phyloP scores from a whole-genome alignment of 2,329 filamentous ascomycete genomes.

The Botryotinia calthae region DNA sequence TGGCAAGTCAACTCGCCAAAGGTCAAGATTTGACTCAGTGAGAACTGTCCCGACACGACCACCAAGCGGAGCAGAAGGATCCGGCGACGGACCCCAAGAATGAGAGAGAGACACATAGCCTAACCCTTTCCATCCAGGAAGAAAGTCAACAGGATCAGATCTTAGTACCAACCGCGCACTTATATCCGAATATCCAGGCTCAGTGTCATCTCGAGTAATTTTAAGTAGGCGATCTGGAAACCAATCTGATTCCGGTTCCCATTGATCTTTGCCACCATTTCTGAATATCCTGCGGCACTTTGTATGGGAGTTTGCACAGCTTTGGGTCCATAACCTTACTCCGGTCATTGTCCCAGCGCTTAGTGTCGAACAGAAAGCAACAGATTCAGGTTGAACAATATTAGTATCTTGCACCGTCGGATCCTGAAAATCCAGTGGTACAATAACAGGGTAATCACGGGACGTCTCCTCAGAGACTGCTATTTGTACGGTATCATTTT shows the following conservation, averaged over 20 bases:
- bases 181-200: neutral
- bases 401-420: neutral
- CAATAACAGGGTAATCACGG: neutral
- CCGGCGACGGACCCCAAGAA: neutral
- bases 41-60: neutral
- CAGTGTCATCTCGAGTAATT: neutral
- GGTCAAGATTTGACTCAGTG: neutral
- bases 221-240: conserved; percentile 1
- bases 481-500: neutral
- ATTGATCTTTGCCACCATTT: neutral
- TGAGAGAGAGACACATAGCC: neutral
- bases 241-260: neutral
- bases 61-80: neutral
- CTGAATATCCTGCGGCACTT: neutral
- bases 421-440: neutral
- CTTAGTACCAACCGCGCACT: neutral
- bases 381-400: neutral
- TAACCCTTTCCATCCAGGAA: neutral
- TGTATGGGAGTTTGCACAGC: neutral
- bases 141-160: neutral
- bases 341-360: neutral
- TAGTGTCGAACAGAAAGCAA: neutral
- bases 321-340: neutral
- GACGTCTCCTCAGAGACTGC: neutral
- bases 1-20: neutral